Evolutionary conservation across 208 protist species (phyloP).

Genomic region (Wallacemonas rigidus): DNA sequence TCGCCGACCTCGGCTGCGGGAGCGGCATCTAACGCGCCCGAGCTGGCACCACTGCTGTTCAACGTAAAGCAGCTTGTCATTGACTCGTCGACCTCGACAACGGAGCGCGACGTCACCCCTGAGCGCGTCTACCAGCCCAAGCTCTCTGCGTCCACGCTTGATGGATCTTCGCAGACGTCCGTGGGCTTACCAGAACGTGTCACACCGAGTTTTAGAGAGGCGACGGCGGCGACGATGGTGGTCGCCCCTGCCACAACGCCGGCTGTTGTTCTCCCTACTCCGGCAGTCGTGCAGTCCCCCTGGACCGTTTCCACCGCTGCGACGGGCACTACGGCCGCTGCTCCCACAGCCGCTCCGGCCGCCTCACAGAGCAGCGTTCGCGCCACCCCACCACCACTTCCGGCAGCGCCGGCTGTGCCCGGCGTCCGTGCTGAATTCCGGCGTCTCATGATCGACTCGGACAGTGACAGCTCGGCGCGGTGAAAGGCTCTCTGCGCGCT

Average conservation of each 20-base stretch:
- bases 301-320: conserved; percentile 8
- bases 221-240: not conserved
- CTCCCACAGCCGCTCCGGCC: not conserved
- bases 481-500: not conserved
- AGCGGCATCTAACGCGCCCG: not conserved
- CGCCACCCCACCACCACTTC: conserved; percentile 19
- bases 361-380: not conserved
- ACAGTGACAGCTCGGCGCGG: conserved; percentile 44
- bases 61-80: conserved; percentile 9
- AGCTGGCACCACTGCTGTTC: conserved; percentile 7
- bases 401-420: conserved; percentile 14
- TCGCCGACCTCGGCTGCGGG: not conserved
- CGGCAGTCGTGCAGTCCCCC: not conserved
- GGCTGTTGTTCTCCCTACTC: not conserved
- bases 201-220: not conserved
- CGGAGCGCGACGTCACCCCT: conserved; percentile 21
- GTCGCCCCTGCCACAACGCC: not conserved
- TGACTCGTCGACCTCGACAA: conserved; percentile 9
- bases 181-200: conserved; percentile 7
- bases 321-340: not conserved
- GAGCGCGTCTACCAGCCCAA: conserved; percentile 24
- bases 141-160: conserved; percentile 20
- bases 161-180: conserved; percentile 16
- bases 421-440: conserved; percentile 32
- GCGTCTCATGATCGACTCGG: conserved; percentile 66